These are phyloP conservation scores for Solanum rostratum DNA, from an alignment of 257 asterid genomes.

Conservation along the genomic window DNA sequence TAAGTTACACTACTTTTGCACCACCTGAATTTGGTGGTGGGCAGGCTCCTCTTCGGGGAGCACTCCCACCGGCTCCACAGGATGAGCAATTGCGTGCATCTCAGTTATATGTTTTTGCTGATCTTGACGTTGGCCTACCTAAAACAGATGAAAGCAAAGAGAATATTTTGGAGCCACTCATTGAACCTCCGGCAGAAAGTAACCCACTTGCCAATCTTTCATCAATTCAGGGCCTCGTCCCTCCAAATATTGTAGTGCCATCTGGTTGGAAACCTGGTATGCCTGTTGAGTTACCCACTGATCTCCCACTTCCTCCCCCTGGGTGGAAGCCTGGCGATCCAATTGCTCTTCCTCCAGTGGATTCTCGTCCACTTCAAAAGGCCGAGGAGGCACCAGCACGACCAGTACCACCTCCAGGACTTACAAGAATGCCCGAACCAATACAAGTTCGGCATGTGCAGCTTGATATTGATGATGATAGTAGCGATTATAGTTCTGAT, in stretches of 20 bases:
- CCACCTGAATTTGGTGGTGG: constrained; percentile 97
- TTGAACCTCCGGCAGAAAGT: constrained; percentile 34
- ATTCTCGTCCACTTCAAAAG: constrained; percentile 42
- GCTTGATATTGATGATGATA: constrained; percentile 81
- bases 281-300: constrained; percentile 82
- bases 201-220: constrained; percentile 26
- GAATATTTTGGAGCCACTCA: constrained; percentile 43
- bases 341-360: constrained; percentile 58
- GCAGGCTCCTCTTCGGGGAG: constrained; percentile 70
- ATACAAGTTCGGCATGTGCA: constrained; percentile 89
- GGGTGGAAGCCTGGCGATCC: constrained; percentile 99
- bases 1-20: constrained; percentile 93
- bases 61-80: constrained; percentile 94
- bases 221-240: constrained; percentile 38
- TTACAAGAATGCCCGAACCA: constrained; percentile 51
- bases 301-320: constrained; percentile 74
- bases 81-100: constrained; percentile 98
- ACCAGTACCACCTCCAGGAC: constrained; percentile 35
- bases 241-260: constrained; percentile 63
- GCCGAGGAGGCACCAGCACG: constrained; percentile 43
- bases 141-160: constrained; percentile 49
- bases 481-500: constrained; percentile 69
- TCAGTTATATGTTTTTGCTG: constrained; percentile 47
- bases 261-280: constrained; percentile 92
- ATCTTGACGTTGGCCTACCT: constrained; percentile 76